These are phyloP conservation scores for Alternaria infectoria DNA, from an alignment of 2,329 filamentous ascomycete genomes.

Conservation along the genomic window DNA sequence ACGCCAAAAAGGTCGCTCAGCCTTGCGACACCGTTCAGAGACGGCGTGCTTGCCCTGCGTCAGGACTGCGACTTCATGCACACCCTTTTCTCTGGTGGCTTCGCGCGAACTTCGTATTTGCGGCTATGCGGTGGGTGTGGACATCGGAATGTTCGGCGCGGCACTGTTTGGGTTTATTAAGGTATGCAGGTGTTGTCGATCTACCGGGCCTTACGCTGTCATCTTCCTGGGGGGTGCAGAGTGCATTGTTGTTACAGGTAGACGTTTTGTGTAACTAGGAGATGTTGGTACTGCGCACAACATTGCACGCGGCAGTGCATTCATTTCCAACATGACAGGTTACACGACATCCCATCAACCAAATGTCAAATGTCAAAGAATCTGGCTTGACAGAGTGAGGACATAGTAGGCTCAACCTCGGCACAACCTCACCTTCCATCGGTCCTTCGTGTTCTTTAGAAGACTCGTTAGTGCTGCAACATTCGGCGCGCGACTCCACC, in stretches of 20 bases:
- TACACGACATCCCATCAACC: not conserved
- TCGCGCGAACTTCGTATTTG: not conserved
- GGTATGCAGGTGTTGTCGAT: constrained; percentile 1
- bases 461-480: not conserved
- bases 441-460: not conserved
- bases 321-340: not conserved
- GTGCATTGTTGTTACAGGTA: not conserved
- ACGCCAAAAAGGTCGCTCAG: not conserved
- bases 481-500: not conserved
- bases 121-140: too few relatives aligned
- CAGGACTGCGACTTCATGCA: not conserved
- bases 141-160: not conserved
- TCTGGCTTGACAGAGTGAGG: not conserved
- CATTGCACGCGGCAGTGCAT: not conserved
- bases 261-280: not conserved
- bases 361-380: not conserved
- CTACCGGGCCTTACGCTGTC: not conserved
- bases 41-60: not conserved
- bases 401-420: not conserved
- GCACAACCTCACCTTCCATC: not conserved
- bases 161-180: not conserved
- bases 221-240: not conserved
- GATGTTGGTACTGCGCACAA: not conserved
- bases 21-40: not conserved
- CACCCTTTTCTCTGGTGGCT: not conserved